phyloP scores from a whole-genome alignment of 768 basidiomycete genomes.

The Trametes coccinea region DNA sequence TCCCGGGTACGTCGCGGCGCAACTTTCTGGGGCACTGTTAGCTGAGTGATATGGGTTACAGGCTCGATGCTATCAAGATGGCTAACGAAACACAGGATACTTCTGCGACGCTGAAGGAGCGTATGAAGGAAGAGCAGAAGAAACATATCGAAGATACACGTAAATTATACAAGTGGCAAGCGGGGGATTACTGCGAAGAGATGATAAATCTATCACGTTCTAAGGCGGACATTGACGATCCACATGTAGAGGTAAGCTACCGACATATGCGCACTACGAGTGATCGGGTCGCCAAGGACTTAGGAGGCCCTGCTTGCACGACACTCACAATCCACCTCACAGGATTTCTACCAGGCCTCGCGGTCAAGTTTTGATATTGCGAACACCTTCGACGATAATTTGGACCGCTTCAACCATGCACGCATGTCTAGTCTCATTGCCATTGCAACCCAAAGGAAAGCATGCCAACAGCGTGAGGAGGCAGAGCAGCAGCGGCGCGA shows the following conservation, averaged over 20 bases:
- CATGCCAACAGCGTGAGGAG: conserved; percentile 26
- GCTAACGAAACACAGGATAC: conserved; percentile 20
- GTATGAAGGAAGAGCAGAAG: conserved; percentile 19
- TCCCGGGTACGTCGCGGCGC: conserved; percentile 24
- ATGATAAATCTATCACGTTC: conserved; percentile 21
- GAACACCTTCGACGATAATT: conserved; percentile 13
- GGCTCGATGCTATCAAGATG: conserved; percentile 25
- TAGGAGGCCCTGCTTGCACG: neutral
- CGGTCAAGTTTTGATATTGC: neutral
- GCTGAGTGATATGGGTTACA: neutral
- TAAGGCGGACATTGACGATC: conserved; percentile 16
- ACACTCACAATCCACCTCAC: neutral
- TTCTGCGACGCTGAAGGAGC: conserved; percentile 13
- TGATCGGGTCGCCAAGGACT: too few relatives aligned
- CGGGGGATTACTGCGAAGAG: conserved; percentile 26
- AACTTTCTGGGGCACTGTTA: neutral
- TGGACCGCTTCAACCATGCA: conserved; percentile 30
- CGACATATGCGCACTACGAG: too few relatives aligned
- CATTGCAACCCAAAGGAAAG: conserved; percentile 19
- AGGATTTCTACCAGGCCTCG: conserved; percentile 15
- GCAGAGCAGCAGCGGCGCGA: conserved; percentile 31
- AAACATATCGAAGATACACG: conserved; percentile 25
- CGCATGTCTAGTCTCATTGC: conserved; percentile 30
- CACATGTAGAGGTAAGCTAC: conserved; percentile 16
- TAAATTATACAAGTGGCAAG: conserved; percentile 25